Base-by-base conservation (phyloP, 192 early-diverging fungal species). In the Linnemannia elongata region DNA sequence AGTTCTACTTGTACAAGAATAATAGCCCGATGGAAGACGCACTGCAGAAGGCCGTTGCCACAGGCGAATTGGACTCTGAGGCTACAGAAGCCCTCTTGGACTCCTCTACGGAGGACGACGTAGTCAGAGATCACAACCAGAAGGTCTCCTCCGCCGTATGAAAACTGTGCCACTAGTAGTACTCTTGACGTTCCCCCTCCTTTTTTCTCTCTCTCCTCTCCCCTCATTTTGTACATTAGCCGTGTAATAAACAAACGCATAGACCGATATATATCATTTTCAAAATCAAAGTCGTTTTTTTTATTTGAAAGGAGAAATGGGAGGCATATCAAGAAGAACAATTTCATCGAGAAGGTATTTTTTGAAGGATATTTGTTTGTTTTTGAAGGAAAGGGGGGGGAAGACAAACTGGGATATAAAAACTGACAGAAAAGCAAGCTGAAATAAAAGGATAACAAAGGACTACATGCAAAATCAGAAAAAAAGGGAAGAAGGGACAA, bases 1-100 rank as follows among this genome's bases (percentile, higher is more conserved):
- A 85, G 69, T 85, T 85, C 57, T 85, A 70, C 69, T 1, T 85
- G 1, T 85, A 85, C 68, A 52, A 49, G 5, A 13, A 79, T 27
- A 75, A 77, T 36, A 35, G 33, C 9, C 77, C 72, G 22, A 38
- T 81, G 60, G 35, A 44, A 1, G 42, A 81, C 0, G 79, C 74
- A 9, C 27, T 75, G 9, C 47, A 75, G 20, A 47, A 75, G 6
- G 74, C 74, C 18, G 49, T 38, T 36, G 74, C 30, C 33, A 54
- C 74, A 10, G 74, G 52, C 22, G 36, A 33, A 33, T 55, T 75
- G 52, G 52, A 10, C 35, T 36, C 47, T 33, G 74, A 75, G 30
- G 52, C 47, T 2, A 54, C 36, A 38, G 15, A 75, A 39, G 70
- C 70, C 20, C 47, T 45, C 35, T 13, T 55, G 49, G 30, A 39